A percentile compares a stretch with the other conserved stretches of the same genome.
Evolutionary conservation across 208 protist species (phyloP).

Genomic region (Phytomonas sp.): DNA sequence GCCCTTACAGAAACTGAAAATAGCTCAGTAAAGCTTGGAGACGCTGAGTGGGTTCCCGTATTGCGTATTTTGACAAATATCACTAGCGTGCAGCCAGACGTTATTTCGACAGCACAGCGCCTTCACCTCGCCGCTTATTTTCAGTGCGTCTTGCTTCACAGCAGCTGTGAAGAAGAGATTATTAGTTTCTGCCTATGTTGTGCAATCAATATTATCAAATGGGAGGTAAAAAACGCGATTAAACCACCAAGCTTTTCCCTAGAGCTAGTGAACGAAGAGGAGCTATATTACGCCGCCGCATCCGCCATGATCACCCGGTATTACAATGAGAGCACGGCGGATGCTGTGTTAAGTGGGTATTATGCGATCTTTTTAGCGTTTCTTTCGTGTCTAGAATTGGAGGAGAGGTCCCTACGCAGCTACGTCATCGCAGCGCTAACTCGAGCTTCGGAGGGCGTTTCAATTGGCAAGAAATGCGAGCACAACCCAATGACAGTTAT

Average conservation of each 20-base stretch:
- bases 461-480: slow-evolving; percentile 12
- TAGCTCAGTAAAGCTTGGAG: neutral
- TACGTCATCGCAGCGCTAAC: slow-evolving; percentile 59
- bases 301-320: slow-evolving; percentile 28
- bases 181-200: slow-evolving; percentile 58
- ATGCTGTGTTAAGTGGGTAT: slow-evolving; percentile 74
- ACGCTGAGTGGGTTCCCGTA: neutral
- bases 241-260: slow-evolving; percentile 11
- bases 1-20: neutral
- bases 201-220: slow-evolving; percentile 64
- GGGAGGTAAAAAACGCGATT: slow-evolving; percentile 22
- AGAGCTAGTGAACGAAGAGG: slow-evolving; percentile 2
- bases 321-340: slow-evolving; percentile 25
- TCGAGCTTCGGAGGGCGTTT: slow-evolving; percentile 21
- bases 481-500: slow-evolving; percentile 59
- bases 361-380: slow-evolving; percentile 63
- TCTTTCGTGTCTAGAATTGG: slow-evolving; percentile 33
- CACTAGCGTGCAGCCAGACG: slow-evolving; percentile 28
- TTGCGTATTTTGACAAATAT: slow-evolving; percentile 66
- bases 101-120: slow-evolving; percentile 1
- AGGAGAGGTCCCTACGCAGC: slow-evolving; percentile 26
- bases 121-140: slow-evolving; percentile 2
- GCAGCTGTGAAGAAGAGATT: slow-evolving; percentile 14
- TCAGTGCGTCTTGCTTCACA: neutral
- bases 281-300: slow-evolving; percentile 11